Conservation (phyloP, 2,329 filamentous ascomycete species). For the Talaromyces sp. region DNA sequence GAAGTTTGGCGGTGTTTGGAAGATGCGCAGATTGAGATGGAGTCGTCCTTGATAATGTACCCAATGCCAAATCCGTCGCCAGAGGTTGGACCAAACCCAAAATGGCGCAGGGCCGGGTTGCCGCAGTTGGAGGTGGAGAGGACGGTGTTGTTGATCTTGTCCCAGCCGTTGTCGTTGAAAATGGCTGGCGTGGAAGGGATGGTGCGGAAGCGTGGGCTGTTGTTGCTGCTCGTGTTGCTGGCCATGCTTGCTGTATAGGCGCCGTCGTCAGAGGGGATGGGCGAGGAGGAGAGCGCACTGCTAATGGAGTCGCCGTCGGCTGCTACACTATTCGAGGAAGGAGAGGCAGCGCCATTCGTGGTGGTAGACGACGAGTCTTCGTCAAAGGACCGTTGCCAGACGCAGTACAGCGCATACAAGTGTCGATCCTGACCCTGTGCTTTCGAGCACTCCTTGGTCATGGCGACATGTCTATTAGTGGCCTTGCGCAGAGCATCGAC, state of each 20-base stretch:
- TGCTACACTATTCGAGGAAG: not conserved
- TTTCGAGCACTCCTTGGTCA: constrained; percentile 80
- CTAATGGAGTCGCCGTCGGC: not conserved
- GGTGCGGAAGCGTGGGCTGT: constrained; percentile 27
- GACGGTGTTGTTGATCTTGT: constrained; percentile 90
- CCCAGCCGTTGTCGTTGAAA: constrained; percentile 87
- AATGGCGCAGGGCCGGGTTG: constrained; percentile 89
- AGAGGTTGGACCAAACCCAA: constrained; percentile 92
- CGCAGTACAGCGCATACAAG: constrained; percentile 86
- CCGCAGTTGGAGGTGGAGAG: constrained; percentile 98
- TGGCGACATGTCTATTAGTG: constrained; percentile 73
- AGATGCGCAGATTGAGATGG: constrained; percentile 83
- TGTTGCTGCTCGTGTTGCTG: constrained; percentile 37
- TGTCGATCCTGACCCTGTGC: constrained; percentile 89
- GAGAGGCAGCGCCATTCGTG: constrained; percentile 31
- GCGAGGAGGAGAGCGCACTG: not conserved
- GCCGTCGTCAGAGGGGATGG: constrained; percentile 38
- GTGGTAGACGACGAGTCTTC: constrained; percentile 57
- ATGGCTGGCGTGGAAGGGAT: constrained; percentile 61
- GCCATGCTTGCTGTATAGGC: constrained; percentile 52
- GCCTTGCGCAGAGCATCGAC: constrained; percentile 80
- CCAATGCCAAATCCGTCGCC: constrained; percentile 95
- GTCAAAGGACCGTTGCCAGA: constrained; percentile 88
- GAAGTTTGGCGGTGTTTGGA: constrained; percentile 92
- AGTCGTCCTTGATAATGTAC: constrained; percentile 96